Evolutionary conservation across 345 rosid genomes (phyloP).

Genomic region (Brassica incana): DNA sequence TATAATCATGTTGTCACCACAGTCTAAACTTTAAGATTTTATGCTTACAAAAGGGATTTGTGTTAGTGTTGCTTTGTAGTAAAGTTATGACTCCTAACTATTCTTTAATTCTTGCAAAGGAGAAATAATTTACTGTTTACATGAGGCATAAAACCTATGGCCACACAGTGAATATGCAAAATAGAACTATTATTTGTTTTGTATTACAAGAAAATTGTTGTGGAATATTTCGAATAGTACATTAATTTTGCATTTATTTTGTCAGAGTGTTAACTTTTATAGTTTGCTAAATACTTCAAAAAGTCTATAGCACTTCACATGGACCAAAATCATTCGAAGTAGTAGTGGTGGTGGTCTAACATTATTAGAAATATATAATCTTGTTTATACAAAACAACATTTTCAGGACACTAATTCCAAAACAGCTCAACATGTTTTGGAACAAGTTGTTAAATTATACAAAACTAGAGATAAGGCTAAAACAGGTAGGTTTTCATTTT

Average conservation of each 20-base stretch:
- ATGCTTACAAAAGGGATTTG: not conserved
- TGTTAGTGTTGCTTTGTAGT: not conserved
- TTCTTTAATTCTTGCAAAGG: not conserved
- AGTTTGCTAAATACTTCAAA: slow-evolving; percentile 11
- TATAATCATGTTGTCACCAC: slow-evolving; percentile 4
- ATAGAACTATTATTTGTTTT: not conserved
- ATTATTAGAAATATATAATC: slow-evolving; percentile 19
- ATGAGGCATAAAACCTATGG: not conserved
- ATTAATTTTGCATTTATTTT: not conserved
- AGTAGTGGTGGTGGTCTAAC: slow-evolving; percentile 33
- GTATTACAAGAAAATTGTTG: not conserved
- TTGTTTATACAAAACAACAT: not conserved
- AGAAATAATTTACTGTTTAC: not conserved
- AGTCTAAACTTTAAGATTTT: not conserved
- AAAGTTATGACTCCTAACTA: not conserved
- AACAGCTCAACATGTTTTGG: slow-evolving; percentile 7
- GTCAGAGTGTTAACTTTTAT: not conserved
- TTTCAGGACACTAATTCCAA: slow-evolving; percentile 26
- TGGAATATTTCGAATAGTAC: not conserved
- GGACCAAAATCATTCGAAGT: slow-evolving; percentile 36
- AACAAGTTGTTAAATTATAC: slow-evolving; percentile 37
- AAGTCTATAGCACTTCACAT: slow-evolving; percentile 31
- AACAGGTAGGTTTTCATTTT: slow-evolving; percentile 29
- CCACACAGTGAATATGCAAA: not conserved
- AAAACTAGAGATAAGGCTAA: slow-evolving; percentile 33